Base-by-base conservation (phyloP, 352 stramenopile genomes). In the Globisporangium yorkense region DNA sequence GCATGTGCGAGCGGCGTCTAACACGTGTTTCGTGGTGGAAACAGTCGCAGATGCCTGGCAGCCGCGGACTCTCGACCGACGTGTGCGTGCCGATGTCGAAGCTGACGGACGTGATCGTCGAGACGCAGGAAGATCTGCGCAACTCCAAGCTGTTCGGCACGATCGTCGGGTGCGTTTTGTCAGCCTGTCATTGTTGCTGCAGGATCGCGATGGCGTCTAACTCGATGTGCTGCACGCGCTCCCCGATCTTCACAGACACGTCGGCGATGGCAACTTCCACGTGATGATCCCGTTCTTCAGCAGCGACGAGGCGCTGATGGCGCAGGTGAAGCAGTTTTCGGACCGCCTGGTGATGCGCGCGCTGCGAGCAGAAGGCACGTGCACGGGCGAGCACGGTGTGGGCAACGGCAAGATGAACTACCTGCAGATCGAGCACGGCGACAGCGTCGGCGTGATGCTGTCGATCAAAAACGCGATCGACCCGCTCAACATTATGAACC, bases 251-350 rank as follows among this genome's bases (percentile, higher is more conserved):
- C 62, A 15, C 41, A 84, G 71, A 61, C 87, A 96, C 61, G 82
- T 96, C 3, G 87, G 97, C 21, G 97, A 99, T 66, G 97, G 96
- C 45, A 99, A 99, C 75, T 99, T 99, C 70, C 96, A 99, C 75
- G 95, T 95, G 47, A 98, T 99, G 69, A 72, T 99, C 50, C 91
- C 97, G 21, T 88, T 96, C 62, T 76, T 92, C 57, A 73, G 71
- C 43, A 76, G 96, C 56, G 75, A 98, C 57, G 68, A 81, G 6
- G 71, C 86, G 54, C 82, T 98, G 51, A 84, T 97, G 67, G 57
- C 73, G 20, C 88, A 89, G 61, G 80, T 98, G 43, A 80, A 89
- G 53, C 69, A 82, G 31, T 93, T 99, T 40, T 97, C 93, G 56
- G 78, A 91, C 57, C 80, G 80, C 13, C 67, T 94, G 13, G 83